A percentile compares a stretch with the other conserved stretches of the same genome.
Conservation (phyloP, 495 filamentous ascomycete genomes). For the Penicillium verhagenii region DNA sequence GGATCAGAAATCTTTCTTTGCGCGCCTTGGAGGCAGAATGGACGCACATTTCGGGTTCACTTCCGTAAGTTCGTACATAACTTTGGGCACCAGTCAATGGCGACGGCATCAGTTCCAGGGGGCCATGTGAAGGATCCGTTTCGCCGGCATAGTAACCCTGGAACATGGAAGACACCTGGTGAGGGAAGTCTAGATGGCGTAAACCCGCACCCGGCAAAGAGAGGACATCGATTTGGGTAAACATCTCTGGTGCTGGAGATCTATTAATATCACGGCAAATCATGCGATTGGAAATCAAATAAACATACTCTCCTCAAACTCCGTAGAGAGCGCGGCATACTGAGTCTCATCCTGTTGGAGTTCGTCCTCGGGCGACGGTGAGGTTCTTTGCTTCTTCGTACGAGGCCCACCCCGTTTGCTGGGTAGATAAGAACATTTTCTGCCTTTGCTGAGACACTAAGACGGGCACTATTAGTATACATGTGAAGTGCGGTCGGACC, state of each 20-base stretch:
- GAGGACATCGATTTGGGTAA: conserved; percentile 44
- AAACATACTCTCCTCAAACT: conserved; percentile 39
- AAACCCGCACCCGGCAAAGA: conserved; percentile 45
- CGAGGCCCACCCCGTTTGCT: conserved; percentile 58
- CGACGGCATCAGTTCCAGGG: conserved; percentile 35
- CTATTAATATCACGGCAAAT: conserved; percentile 14
- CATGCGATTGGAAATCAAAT: not conserved
- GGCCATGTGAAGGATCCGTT: conserved; percentile 24
- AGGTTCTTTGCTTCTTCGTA: conserved; percentile 41
- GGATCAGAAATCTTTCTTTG: conserved; percentile 18
- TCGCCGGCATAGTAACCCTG: conserved; percentile 33
- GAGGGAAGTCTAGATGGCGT: conserved; percentile 41
- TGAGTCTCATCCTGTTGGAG: conserved; percentile 22
- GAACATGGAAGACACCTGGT: conserved; percentile 37
- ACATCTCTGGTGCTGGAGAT: conserved; percentile 33
- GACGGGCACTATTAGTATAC: not conserved
- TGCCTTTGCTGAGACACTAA: conserved; percentile 53
- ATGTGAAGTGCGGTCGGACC: not conserved
- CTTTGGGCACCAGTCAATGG: conserved; percentile 27
- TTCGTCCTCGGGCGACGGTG: conserved; percentile 23
- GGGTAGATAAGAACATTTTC: conserved; percentile 54
- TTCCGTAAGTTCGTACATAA: conserved; percentile 42
- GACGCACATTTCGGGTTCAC: conserved; percentile 44
- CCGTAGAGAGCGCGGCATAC: conserved; percentile 20
- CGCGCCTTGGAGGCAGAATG: not conserved